phyloP scores from a whole-genome alignment of 805 yeast genomes.

The Yarrowia sp. region DNA sequence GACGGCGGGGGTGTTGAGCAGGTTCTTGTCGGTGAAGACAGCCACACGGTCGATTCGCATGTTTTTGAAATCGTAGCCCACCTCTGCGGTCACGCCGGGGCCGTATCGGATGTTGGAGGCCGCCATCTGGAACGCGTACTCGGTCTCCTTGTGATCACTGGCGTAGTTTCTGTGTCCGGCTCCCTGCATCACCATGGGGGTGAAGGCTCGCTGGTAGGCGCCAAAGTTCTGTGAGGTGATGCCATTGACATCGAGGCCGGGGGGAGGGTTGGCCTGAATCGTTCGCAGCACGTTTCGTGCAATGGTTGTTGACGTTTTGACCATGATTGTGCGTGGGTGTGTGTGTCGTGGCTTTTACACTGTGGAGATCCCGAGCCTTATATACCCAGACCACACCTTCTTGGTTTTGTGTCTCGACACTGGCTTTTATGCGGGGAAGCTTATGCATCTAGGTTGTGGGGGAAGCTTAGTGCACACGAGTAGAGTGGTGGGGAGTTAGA shows the following conservation, averaged over 20 bases:
- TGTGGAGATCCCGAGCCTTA: constrained; percentile 8
- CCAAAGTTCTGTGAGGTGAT: constrained; percentile 14
- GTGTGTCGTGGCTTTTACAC: background rate
- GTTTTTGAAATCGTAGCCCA: constrained; percentile 52
- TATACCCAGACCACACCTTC: background rate
- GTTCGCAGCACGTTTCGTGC: constrained; percentile 39
- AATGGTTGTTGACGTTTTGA: constrained; percentile 3
- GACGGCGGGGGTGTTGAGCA: constrained; percentile 48
- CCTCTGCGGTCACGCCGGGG: constrained; percentile 52
- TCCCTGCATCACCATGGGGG: constrained; percentile 32
- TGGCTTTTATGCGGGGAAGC: constrained; percentile 20
- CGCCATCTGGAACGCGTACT: constrained; percentile 54
- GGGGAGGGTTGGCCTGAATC: constrained; percentile 38
- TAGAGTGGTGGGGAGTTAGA: no score
- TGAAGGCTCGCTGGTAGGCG: constrained; percentile 37
- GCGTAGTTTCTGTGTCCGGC: constrained; percentile 36
- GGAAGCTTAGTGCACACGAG: constrained; percentile 5
- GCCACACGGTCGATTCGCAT: constrained; percentile 50
- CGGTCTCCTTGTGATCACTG: constrained; percentile 40
- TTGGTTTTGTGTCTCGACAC: constrained; percentile 10
- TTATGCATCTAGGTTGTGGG: constrained; percentile 26
- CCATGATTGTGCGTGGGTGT: constrained; percentile 10
- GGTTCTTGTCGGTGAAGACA: constrained; percentile 50
- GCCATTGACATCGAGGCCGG: constrained; percentile 33
- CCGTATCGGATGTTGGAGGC: constrained; percentile 53